These are phyloP conservation scores for Diutina pseudorugosa DNA, from an alignment of 1,139 yeast genomes.

Conservation along the genomic window DNA sequence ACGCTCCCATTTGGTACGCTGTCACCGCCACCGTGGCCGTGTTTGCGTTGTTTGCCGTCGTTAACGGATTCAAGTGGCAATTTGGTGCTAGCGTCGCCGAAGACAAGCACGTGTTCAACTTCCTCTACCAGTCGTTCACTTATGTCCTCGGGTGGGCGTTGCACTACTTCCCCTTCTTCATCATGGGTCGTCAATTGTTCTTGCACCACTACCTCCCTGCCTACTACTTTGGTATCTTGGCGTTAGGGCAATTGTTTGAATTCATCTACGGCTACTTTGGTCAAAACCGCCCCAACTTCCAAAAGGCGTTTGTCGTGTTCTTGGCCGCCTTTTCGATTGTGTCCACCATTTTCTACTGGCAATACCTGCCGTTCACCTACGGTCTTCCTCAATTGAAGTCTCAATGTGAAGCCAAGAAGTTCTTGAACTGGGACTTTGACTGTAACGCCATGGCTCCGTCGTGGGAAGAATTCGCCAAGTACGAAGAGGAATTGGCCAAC, in stretches of 20 bases:
- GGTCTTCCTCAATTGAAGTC: conserved; percentile 73
- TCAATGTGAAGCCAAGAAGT: conserved; percentile 50
- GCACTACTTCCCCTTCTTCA: conserved; percentile 78
- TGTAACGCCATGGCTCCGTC: conserved; percentile 44
- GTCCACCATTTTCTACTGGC: conserved; percentile 44
- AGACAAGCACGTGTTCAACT: conserved; percentile 51
- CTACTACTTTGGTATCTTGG: conserved; percentile 76
- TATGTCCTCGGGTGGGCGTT: conserved; percentile 73
- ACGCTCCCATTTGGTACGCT: conserved; percentile 85
- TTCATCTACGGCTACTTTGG: conserved; percentile 13
- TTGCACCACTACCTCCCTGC: conserved; percentile 90
- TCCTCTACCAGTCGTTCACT: conserved; percentile 56
- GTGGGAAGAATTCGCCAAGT: conserved; percentile 12
- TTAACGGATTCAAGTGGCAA: conserved; percentile 70
- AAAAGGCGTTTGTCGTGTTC: conserved; percentile 20
- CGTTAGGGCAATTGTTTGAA: conserved; percentile 75
- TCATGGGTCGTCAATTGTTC: conserved; percentile 91
- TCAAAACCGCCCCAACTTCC: conserved; percentile 12
- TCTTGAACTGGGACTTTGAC: conserved; percentile 75
- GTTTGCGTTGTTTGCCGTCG: conserved; percentile 39
- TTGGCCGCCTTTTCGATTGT: conserved; percentile 36
- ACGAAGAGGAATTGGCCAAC: not conserved
- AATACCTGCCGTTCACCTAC: conserved; percentile 65
- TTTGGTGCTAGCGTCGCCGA: conserved; percentile 37
- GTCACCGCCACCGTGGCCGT: conserved; percentile 46